Conservation (phyloP, 1,139 yeast genomes). For the Yueomyces sp. region DNA sequence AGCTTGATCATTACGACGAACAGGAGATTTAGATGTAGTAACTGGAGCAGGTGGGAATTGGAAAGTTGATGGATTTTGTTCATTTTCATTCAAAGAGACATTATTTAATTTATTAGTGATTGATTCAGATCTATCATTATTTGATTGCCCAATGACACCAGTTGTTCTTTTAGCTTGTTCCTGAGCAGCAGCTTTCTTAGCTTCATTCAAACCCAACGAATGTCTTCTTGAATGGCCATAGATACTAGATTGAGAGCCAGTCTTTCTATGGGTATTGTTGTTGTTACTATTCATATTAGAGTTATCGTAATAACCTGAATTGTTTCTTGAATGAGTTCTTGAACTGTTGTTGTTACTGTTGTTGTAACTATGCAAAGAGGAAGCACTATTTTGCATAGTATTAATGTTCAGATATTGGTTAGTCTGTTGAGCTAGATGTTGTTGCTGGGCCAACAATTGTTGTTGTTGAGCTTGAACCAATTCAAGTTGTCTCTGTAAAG, state of each 20-base stretch:
- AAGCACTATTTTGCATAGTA: not conserved
- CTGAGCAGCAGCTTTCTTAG: conserved; percentile 92
- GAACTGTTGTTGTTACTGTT: conserved; percentile 11
- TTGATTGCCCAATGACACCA: conserved; percentile 1
- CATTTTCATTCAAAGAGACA: conserved; percentile 1
- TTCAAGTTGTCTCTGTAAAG: conserved; percentile 85
- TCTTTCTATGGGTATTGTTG: conserved; percentile 20
- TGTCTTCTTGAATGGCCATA: conserved; percentile 83
- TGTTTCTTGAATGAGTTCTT: conserved; percentile 23
- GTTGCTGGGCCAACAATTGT: conserved; percentile 62
- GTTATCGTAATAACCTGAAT: conserved; percentile 21
- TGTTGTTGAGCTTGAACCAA: conserved; percentile 86
- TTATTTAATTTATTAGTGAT: conserved; percentile 1
- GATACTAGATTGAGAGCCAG: conserved; percentile 25
- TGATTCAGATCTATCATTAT: conserved; percentile 1
- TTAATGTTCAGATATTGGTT: conserved; percentile 9
- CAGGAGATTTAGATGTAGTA: conserved; percentile 6
- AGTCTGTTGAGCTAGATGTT: conserved; percentile 30
- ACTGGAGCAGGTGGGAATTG: conserved; percentile 42
- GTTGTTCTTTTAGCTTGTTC: conserved; percentile 55
- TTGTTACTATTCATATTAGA: conserved; percentile 14
- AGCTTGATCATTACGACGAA: conserved; percentile 20
- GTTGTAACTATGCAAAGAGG: not conserved
- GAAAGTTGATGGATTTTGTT: conserved; percentile 15
- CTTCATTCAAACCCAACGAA: conserved; percentile 83